Conservation (phyloP, 225 moss, liverwort and hornwort genomes). For the Neckera pumila region DNA sequence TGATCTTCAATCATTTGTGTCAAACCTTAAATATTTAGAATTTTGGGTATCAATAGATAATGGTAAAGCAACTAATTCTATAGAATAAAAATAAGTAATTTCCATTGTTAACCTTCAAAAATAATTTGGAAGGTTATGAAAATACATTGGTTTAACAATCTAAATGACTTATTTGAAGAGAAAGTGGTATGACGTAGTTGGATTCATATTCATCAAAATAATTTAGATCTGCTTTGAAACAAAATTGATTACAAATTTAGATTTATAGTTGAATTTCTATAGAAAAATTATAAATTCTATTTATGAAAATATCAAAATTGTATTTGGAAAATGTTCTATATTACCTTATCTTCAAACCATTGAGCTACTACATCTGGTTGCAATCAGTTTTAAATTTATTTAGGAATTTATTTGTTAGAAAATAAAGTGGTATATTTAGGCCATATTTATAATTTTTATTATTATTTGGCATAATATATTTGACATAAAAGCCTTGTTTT, state of each 20-base stretch:
- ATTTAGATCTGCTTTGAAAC: background rate
- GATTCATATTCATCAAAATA: background rate
- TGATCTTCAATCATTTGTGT: background rate
- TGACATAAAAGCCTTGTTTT: background rate
- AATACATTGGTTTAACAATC: background rate
- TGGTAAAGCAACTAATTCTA: background rate
- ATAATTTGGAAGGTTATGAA: background rate
- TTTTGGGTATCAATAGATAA: background rate
- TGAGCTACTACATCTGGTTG: background rate
- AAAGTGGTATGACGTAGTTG: too few relatives aligned
- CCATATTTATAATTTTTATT: background rate
- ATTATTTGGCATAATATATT: too few relatives aligned
- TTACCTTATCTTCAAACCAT: background rate
- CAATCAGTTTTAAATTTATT: too few relatives aligned
- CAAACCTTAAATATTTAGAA: too few relatives aligned
- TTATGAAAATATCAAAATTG: background rate
- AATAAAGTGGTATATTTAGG: background rate
- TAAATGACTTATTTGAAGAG: background rate
- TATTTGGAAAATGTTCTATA: too few relatives aligned
- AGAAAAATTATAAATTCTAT: background rate
- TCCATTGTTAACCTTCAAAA: background rate
- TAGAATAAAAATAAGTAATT: background rate
- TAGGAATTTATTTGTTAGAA: background rate
- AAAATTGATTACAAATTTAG: background rate
- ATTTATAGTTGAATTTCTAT: too few relatives aligned